Base-by-base conservation (phyloP, 148 eudicot species). In the Polygonum maritimum region DNA sequence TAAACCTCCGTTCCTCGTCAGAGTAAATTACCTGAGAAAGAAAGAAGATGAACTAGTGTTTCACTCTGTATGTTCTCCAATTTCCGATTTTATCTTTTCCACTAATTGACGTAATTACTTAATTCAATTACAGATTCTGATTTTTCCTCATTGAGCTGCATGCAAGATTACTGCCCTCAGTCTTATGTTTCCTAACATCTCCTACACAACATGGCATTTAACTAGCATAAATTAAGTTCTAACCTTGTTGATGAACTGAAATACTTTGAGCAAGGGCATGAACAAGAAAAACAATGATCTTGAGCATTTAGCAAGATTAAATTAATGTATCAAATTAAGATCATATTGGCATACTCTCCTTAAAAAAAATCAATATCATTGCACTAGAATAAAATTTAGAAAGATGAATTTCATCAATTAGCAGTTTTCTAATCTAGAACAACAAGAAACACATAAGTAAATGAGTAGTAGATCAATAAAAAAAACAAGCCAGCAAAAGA, bases 1-100 rank as follows among this genome's bases (percentile, higher is more conserved):
- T 88, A 88, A 90, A 95, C 78, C 92, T 95, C n/a, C 90, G 83
- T 19, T 95, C 99, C 81, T 92, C 99, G 15, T 92, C 99, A 22
- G 97, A 90, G 82, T 87, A 92, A 39, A 92, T 86, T 63, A 95
- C 94, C 99, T 95, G 82, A 74, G 44, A 38, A 55, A 38, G 45
- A 33, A 57, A 16, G 45, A 67, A 67, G 44, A 36, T 67, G 19
- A 38, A 36, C 36, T 36, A 16, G 19, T 51, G 15, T 51, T 51
- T 19, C 57, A 51, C 57, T 51, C 18, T 51, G 57, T 51, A 51
- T 51, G 57, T 5, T 51, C 18, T 15, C 69, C 36, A 26, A 14
- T 62, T 62, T 31, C 16, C 69, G 38, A 22, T 62, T 10, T 62
- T 12, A 14, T 62, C 31, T 57, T 22, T 13, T 33, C 69, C 36